Evolutionary conservation across 495 filamentous ascomycete genomes (phyloP), one percentile per base, ranked within the genome.

Genomic region (Daldinia vernicosa): DNA sequence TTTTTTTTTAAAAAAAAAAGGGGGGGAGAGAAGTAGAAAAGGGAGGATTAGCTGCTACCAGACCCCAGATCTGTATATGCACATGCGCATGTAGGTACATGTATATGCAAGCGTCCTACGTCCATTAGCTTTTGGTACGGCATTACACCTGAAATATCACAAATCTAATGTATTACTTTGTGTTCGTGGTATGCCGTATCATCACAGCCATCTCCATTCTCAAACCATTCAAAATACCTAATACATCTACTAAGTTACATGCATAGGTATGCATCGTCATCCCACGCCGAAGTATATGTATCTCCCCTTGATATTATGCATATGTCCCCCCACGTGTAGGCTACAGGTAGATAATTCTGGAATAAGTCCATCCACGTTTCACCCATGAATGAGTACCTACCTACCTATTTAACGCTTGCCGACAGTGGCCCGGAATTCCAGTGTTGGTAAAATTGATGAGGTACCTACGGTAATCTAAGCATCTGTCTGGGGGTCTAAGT

Each of bases 321-420:
- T 47, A 32, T 19, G 57, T 22, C 9, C 30, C 28, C n/a, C 30
- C 53, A 56, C 53, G 53, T 56, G 53, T 22, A 9, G 30, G 28
- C 28, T 35, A 30, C 53, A 37, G 30, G 15, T 35, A 11, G 53
- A 56, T 56, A 43, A 32, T 27, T 30, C 43, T 43, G 33, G 51
- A 56, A 66, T 40, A 33, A 51, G 28, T 28, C 54, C 33, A 32
- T 53, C 11, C 7, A 26, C 40, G 30, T 66, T 24, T 40, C 62
- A 66, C 57, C 27, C 47, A 14, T 35, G 3, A 35, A 17, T 55
- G 57, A 5, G 55, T 35, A n/a, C n/a, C n/a, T n/a, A n/a, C n/a
- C n/a, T n/a, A n/a, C n/a, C n/a, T n/a, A 37, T 50, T 59, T 26
- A 14, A 32, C 30, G 37, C 19, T 71, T 64, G 50, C 54, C 19